Percentiles rank a stretch among this genome's conserved stretches.
phyloP scores from a whole-genome alignment of 1,284 basidiomycete species.

The Ustilago trichophora region DNA sequence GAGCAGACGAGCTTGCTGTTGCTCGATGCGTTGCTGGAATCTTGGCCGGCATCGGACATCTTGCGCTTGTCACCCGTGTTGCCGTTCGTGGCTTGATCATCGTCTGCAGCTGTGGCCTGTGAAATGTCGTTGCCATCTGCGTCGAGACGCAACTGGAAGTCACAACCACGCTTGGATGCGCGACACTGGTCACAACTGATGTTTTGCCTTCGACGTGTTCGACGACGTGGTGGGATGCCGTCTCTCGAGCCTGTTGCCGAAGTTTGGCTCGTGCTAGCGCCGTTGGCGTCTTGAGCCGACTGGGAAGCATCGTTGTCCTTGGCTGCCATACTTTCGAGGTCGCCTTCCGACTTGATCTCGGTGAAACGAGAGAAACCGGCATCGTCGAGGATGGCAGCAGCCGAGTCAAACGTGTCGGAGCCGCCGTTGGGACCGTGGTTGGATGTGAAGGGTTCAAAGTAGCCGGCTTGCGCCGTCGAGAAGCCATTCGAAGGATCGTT shows the following conservation, averaged over 20 bases:
- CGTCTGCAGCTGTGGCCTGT: slow-evolving; percentile 1
- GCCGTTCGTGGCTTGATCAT: slow-evolving; percentile 7
- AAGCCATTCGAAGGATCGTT: slow-evolving; percentile 12
- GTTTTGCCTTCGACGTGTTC: slow-evolving; percentile 45
- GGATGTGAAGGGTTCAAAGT: slow-evolving; percentile 12
- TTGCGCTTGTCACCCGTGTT: slow-evolving; percentile 42
- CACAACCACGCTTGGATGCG: slow-evolving; percentile 49
- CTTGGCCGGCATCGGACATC: slow-evolving; percentile 35
- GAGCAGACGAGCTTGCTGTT: slow-evolving; percentile 38
- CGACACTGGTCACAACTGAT: slow-evolving; percentile 54
- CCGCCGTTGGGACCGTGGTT: slow-evolving; percentile 1
- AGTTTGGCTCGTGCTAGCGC: neutral
- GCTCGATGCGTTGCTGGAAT: neutral
- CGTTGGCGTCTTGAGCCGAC: neutral
- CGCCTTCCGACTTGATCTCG: slow-evolving; percentile 25
- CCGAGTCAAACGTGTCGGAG: slow-evolving; percentile 18
- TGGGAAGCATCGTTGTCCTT: neutral
- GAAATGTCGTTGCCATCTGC: slow-evolving; percentile 41
- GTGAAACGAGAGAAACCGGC: slow-evolving; percentile 27
- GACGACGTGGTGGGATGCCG: slow-evolving; percentile 33
- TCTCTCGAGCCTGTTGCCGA: slow-evolving; percentile 21
- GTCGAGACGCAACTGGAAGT: slow-evolving; percentile 46
- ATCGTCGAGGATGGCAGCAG: slow-evolving; percentile 35
- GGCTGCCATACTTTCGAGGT: neutral
- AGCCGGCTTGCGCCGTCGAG: slow-evolving; percentile 11